Conservation (phyloP, 371 early-diverging fungal species). For the Mortierella polycephala region DNA sequence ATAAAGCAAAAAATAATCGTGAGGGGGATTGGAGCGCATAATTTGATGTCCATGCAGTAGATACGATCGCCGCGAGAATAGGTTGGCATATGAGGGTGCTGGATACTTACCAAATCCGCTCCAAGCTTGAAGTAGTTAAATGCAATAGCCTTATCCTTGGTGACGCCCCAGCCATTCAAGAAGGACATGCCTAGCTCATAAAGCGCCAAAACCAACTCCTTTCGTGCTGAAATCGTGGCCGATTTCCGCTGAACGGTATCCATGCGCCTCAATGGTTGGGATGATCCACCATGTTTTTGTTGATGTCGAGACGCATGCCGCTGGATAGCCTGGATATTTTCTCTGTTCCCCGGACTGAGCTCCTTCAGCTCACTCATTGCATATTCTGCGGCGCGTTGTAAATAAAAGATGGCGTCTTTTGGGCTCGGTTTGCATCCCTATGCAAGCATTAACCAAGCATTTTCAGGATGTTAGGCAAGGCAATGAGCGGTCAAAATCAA, state of each 20-base stretch:
- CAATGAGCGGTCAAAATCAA: background rate
- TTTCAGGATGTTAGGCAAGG: background rate
- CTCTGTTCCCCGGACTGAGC: constrained; percentile 34
- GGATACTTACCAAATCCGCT: constrained; percentile 66
- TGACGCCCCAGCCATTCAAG: constrained; percentile 91
- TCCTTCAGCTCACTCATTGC: constrained; percentile 70
- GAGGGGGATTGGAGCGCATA: no score
- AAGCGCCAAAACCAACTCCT: constrained; percentile 82
- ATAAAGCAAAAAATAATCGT: background rate
- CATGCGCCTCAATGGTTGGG: constrained; percentile 26
- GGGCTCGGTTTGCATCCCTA: constrained; percentile 77
- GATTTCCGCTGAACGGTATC: constrained; percentile 22
- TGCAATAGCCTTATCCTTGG: constrained; percentile 67
- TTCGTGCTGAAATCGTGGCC: constrained; percentile 47
- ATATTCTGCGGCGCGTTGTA: constrained; percentile 82
- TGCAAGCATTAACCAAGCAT: background rate
- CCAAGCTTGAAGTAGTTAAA: constrained; percentile 78
- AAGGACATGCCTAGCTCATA: constrained; percentile 90
- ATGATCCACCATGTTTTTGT: background rate
- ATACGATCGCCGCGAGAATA: background rate
- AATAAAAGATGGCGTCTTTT: constrained; percentile 72
- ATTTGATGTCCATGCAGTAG: no score
- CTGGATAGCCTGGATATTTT: constrained; percentile 28
- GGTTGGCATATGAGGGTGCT: background rate
- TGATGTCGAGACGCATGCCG: constrained; percentile 12